Evolutionary conservation across 2,329 filamentous ascomycete species (phyloP).

Genomic region (Lachnellula arida): DNA sequence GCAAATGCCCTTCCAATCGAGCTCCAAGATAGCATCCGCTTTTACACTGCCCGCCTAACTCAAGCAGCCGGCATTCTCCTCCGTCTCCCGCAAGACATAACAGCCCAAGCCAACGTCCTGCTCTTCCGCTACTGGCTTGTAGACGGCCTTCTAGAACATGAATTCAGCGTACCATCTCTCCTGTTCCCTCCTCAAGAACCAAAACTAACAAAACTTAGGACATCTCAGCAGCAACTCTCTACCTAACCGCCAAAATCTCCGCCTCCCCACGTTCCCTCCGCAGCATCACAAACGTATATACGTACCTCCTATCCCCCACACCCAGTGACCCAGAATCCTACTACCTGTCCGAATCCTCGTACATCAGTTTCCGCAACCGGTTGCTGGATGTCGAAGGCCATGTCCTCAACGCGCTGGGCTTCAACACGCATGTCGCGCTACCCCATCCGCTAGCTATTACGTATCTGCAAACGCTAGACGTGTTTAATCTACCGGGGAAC

Average conservation of each 20-base stretch:
- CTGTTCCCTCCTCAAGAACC: constrained; percentile 6
- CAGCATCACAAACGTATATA: constrained; percentile 79
- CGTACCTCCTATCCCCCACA: constrained; percentile 65
- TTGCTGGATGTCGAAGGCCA: constrained; percentile 73
- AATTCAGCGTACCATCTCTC: constrained; percentile 40
- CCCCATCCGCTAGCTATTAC: constrained; percentile 85
- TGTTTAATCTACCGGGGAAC: constrained; percentile 37
- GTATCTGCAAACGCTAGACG: constrained; percentile 85
- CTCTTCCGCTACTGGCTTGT: constrained; percentile 75
- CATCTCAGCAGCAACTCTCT: constrained; percentile 75
- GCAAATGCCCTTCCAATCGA: constrained; percentile 59
- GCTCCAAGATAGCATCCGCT: constrained; percentile 67
- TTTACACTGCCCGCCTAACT: constrained; percentile 66
- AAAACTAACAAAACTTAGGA: constrained; percentile 48
- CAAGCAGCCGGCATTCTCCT: constrained; percentile 78
- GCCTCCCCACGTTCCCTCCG: constrained; percentile 70
- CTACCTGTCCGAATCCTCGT: constrained; percentile 69
- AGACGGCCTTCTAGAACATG: constrained; percentile 49
- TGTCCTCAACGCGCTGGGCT: constrained; percentile 71
- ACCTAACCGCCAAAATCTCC: constrained; percentile 78
- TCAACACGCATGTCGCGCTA: constrained; percentile 78
- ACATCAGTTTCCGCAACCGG: constrained; percentile 57
- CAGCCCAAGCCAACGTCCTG: constrained; percentile 78
- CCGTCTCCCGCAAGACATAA: constrained; percentile 77
- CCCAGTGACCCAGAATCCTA: constrained; percentile 52